These are phyloP conservation scores for Beauveria sp. DNA, from an alignment of 2,329 filamentous ascomycete species.

Conservation along the genomic window DNA sequence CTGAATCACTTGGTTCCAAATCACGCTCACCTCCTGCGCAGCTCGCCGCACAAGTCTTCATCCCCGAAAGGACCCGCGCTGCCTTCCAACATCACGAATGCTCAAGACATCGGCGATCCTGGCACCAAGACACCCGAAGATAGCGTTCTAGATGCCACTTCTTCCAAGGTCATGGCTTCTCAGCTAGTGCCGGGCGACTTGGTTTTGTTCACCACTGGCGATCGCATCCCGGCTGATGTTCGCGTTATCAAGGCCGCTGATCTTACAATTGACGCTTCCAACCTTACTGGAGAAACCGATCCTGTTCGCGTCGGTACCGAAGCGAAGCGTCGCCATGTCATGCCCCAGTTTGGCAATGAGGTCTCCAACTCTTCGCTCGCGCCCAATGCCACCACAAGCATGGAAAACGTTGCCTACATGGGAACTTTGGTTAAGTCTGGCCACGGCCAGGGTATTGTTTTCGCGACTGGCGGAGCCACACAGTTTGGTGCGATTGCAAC, in stretches of 20 bases:
- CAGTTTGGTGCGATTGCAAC: slow-evolving; percentile 96
- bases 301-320: slow-evolving; percentile 73
- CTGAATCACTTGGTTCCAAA: slow-evolving; percentile 90
- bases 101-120: slow-evolving; percentile 31
- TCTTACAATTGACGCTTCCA: slow-evolving; percentile 91
- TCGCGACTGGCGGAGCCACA: slow-evolving; percentile 86
- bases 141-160: slow-evolving; percentile 60
- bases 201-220: slow-evolving; percentile 89
- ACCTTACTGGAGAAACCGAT: slow-evolving; percentile 93
- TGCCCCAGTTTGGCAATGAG: slow-evolving; percentile 5
- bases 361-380: not conserved
- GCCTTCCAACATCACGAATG: slow-evolving; percentile 37
- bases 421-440: slow-evolving; percentile 92
- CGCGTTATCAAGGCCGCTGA: slow-evolving; percentile 86
- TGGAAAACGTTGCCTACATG: slow-evolving; percentile 96
- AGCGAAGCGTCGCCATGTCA: slow-evolving; percentile 31
- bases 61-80: slow-evolving; percentile 34
- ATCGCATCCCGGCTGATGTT: slow-evolving; percentile 92
- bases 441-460: slow-evolving; percentile 93
- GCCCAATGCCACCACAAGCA: slow-evolving; percentile 32
- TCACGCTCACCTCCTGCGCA: slow-evolving; percentile 86
- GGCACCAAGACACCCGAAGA: slow-evolving; percentile 54
- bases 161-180: slow-evolving; percentile 76
- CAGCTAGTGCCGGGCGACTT: slow-evolving; percentile 88
- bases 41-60: slow-evolving; percentile 30